Conservation (phyloP, 768 basidiomycete species). For the Hypsizygus marmoreus region DNA sequence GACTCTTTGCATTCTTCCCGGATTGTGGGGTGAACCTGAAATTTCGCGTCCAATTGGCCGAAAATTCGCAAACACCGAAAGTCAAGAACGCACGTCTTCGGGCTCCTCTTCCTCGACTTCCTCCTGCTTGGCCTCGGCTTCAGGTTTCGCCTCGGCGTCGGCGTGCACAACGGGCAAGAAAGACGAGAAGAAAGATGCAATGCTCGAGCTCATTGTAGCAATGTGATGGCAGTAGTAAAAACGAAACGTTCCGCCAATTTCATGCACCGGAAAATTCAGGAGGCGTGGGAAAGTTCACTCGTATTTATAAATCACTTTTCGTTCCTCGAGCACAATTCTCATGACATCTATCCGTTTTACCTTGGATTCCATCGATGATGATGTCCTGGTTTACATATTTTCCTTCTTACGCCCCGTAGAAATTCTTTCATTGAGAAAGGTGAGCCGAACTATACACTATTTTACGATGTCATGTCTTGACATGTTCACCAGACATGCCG, state of each 20-base stretch:
- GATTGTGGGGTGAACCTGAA: conserved; percentile 66
- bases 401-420: conserved; percentile 37
- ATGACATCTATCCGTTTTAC: neutral
- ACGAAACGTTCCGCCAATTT: conserved; percentile 8
- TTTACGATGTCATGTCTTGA: neutral
- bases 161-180: conserved; percentile 46
- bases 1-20: conserved; percentile 75
- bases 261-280: neutral
- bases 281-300: conserved; percentile 1
- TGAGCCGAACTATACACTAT: conserved; percentile 21
- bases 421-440: conserved; percentile 45
- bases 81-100: conserved; percentile 70
- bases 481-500: conserved; percentile 50
- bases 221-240: conserved; percentile 7
- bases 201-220: conserved; percentile 38
- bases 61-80: neutral
- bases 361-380: conserved; percentile 22
- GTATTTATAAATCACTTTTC: neutral
- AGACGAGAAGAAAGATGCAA: conserved; percentile 48
- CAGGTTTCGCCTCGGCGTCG: conserved; percentile 44
- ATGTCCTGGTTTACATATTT: conserved; percentile 32
- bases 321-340: neutral
- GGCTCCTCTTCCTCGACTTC: conserved; percentile 64
- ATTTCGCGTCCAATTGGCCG: neutral
- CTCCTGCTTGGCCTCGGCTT: conserved; percentile 54